Evolutionary conservation across 345 rosid species (phyloP), one percentile per base, ranked within the genome.

Genomic region (Eutrema japonicum): DNA sequence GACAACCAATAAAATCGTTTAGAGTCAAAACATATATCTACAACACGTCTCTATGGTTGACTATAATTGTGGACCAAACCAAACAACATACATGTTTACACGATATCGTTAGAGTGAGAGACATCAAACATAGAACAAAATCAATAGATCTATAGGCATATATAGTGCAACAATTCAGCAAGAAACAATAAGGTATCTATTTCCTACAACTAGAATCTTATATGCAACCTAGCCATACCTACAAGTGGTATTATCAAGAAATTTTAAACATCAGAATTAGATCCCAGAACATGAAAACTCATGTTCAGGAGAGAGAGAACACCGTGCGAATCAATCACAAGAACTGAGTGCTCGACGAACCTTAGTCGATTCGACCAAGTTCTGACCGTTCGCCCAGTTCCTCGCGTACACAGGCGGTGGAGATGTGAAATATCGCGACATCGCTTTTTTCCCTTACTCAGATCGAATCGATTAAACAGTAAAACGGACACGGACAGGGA

Each of bases 381-480:
- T 73, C 68, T 80, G 82, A 68, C 75, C 83, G 41, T 81, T 37
- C 10, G 71, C 78, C 74, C 87, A 85, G 80, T 49, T 79, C 83
- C 82, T 74, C 72, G 71, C 77, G 64, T 77, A 75, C 42, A 75
- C 80, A 35, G 81, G 82, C 67, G 81, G 83, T 73, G 81, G 78
- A 70, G 74, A 83, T 50, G 87, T 85, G 72, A 78, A 85, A 84
- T 87, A 84, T 60, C 83, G 82, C 47, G 96, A 81, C 96, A 89
- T 87, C 61, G 18, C 68, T 9, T 59, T 33, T 33, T 4, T 4
- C 1, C 12, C 41, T 70, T 11, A 62, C 65, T 35, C 59, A 70
- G 76, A 76, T 76, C 66, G 37, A 70, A 63, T 55, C 66, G 53
- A 26, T 11, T 64, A 6, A 12, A 30, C 16, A 33, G 53, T 9